Evolutionary conservation across 768 basidiomycete genomes (phyloP).

Genomic region (Boletus rubescentipes): DNA sequence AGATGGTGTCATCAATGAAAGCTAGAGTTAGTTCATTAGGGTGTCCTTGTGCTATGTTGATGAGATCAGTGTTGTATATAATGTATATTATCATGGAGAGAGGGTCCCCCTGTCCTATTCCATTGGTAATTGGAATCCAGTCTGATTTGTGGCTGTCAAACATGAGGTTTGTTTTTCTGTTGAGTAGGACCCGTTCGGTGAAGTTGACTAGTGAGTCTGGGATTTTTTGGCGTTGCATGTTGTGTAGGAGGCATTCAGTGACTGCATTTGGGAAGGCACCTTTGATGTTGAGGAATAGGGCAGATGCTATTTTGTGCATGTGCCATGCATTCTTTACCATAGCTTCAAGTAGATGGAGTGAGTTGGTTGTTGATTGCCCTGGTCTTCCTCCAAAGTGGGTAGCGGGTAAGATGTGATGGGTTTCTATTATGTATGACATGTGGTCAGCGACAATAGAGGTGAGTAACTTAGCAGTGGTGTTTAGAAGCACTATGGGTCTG

Average conservation of each 20-base stretch:
- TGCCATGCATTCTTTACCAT: not conserved
- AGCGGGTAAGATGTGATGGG: not conserved
- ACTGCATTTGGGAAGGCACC: conserved; percentile 7
- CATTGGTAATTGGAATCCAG: conserved; percentile 14
- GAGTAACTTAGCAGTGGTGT: no score
- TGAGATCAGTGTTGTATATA: conserved; percentile 32
- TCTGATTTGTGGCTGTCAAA: conserved; percentile 27
- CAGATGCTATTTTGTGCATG: not conserved
- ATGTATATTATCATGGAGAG: conserved; percentile 31
- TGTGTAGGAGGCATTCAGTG: not conserved
- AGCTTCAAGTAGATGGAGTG: not conserved
- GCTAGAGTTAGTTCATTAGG: no score
- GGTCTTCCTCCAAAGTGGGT: not conserved
- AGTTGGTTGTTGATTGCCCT: not conserved
- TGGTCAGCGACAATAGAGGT: not conserved
- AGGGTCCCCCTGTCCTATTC: conserved; percentile 36
- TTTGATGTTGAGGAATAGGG: conserved; percentile 3
- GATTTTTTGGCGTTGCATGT: not conserved
- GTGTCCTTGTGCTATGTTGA: no score
- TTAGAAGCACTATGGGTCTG: no score
- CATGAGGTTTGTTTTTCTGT: conserved; percentile 1
- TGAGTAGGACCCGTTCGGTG: conserved; percentile 1
- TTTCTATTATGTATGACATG: not conserved
- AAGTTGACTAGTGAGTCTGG: conserved; percentile 2
- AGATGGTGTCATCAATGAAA: no score